phyloP scores from a whole-genome alignment of 192 early-diverging fungal genomes.

The Coemansia sp. region DNA sequence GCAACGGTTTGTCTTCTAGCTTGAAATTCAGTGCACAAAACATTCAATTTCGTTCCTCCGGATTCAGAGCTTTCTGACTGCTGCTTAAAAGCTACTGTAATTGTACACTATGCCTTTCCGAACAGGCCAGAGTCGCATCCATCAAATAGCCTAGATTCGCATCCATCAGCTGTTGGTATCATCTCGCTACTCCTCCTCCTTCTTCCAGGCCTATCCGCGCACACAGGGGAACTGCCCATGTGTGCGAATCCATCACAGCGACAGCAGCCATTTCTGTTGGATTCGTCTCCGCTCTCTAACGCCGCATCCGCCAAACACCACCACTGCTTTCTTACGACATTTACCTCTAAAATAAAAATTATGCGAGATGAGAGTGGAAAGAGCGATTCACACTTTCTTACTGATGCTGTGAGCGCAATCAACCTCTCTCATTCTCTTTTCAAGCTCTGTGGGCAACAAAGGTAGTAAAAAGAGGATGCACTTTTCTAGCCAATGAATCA shows the following conservation, averaged over 20 bases:
- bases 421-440: not conserved
- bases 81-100: not conserved
- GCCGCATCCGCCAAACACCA: constrained; percentile 3
- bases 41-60: not conserved
- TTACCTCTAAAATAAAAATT: constrained; percentile 19
- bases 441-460: not conserved
- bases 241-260: no score
- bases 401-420: constrained; percentile 4
- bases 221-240: no score
- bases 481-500: no score
- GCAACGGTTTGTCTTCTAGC: no score
- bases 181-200: not conserved
- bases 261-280: not conserved
- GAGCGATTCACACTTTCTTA: constrained; percentile 9
- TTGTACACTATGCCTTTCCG: not conserved
- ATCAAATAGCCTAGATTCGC: not conserved
- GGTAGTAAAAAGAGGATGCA: not conserved
- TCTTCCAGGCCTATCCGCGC: not conserved
- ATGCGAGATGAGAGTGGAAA: constrained; percentile 14
- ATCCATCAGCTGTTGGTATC: not conserved
- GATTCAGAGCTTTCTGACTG: not conserved
- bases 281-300: constrained; percentile 3
- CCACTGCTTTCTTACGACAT: constrained; percentile 2
- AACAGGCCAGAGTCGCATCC: not conserved
- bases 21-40: no score